These are phyloP conservation scores for Nicotiana paniculata DNA, from an alignment of 257 asterid species.

Conservation along the genomic window DNA sequence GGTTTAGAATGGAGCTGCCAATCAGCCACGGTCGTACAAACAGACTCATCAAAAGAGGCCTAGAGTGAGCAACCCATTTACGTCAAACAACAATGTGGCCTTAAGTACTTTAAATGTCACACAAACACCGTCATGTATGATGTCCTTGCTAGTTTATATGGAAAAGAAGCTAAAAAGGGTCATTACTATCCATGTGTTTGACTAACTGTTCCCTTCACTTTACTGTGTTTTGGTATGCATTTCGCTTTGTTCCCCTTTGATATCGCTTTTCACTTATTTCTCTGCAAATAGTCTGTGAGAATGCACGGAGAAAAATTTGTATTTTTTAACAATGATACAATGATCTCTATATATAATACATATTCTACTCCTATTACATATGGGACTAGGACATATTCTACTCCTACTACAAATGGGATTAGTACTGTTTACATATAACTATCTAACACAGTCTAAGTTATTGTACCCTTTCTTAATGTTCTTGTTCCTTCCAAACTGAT, in stretches of 20 bases:
- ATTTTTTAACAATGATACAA: no score
- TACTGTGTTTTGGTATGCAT: neutral
- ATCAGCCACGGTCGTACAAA: neutral
- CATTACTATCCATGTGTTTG: neutral
- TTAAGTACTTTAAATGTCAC: neutral
- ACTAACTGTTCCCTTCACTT: neutral
- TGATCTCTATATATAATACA: no score
- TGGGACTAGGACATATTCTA: no score
- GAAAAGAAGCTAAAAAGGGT: neutral
- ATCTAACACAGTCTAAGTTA: neutral
- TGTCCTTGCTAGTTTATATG: neutral
- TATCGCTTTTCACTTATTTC: neutral
- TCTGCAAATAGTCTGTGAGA: neutral
- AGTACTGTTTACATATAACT: no score
- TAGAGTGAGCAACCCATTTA: neutral
- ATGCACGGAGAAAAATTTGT: no score
- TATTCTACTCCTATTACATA: no score
- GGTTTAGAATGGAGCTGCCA: neutral
- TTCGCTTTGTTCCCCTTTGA: neutral
- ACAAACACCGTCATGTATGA: neutral
- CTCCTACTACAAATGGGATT: no score
- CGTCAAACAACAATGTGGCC: neutral
- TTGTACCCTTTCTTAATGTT: neutral
- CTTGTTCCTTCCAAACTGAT: neutral
- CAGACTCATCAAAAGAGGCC: neutral